These are phyloP conservation scores for Cephalotrichum gorgonifer DNA, from an alignment of 2,329 filamentous ascomycete species.

Conservation along the genomic window DNA sequence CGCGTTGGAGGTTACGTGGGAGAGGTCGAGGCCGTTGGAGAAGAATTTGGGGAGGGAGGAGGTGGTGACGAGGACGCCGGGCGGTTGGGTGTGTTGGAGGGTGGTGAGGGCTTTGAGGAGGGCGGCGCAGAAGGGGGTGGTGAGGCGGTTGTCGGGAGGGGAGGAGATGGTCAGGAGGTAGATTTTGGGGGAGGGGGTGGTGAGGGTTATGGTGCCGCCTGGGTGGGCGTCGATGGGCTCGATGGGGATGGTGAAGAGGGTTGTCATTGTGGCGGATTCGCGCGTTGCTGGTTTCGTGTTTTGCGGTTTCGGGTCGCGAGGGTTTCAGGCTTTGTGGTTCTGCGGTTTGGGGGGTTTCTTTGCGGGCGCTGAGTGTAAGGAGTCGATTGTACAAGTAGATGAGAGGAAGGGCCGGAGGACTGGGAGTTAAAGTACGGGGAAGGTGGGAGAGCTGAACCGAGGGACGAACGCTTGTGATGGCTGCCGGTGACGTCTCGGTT, in stretches of 20 bases:
- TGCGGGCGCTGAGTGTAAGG: no score
- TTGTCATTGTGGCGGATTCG: conserved; percentile 4
- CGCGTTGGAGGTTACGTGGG: conserved; percentile 49
- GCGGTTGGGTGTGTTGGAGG: conserved; percentile 51
- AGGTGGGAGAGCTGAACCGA: no score
- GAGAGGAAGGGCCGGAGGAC: no score
- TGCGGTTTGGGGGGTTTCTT: no score
- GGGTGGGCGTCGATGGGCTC: conserved; percentile 29
- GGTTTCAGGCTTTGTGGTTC: no score
- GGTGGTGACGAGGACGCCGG: conserved; percentile 70
- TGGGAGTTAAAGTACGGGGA: no score
- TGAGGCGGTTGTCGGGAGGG: conserved; percentile 67
- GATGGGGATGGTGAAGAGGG: conserved; percentile 51
- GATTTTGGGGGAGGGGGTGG: conserved; percentile 46
- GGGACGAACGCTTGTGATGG: no score
- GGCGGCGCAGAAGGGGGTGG: conserved; percentile 55
- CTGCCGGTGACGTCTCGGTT: no score
- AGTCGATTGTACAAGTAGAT: no score
- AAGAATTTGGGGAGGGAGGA: conserved; percentile 70
- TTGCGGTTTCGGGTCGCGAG: neutral
- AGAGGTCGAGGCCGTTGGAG: conserved; percentile 71
- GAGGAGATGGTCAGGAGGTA: conserved; percentile 66
- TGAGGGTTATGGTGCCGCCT: conserved; percentile 52
- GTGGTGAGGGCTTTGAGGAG: conserved; percentile 65
- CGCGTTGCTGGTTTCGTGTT: neutral